Percentiles rank a stretch among this genome's conserved stretches.
These are phyloP conservation scores for Tricholoma matsutake DNA, from an alignment of 768 basidiomycete genomes.

Conservation along the genomic window DNA sequence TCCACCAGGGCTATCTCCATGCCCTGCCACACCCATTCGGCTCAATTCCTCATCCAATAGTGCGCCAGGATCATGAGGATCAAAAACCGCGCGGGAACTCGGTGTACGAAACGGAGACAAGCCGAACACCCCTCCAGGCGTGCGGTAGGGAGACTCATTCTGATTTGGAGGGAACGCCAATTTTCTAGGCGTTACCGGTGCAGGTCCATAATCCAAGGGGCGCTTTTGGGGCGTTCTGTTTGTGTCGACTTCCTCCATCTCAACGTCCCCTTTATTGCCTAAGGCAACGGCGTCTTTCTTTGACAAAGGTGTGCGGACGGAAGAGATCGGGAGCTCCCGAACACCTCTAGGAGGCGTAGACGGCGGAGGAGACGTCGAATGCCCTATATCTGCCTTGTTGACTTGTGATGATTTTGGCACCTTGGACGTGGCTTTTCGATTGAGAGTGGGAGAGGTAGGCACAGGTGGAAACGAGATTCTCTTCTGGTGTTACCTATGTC, in stretches of 20 bases:
- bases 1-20: slow-evolving; percentile 62
- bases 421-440: slow-evolving; percentile 28
- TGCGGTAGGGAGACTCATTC: slow-evolving; percentile 41
- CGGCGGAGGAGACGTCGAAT: slow-evolving; percentile 13
- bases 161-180: slow-evolving; percentile 34
- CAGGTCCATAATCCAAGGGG: slow-evolving; percentile 20
- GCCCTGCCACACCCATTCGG: slow-evolving; percentile 40
- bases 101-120: slow-evolving; percentile 49
- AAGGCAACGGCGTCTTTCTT: slow-evolving; percentile 28
- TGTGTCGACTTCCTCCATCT: slow-evolving; percentile 20
- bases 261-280: slow-evolving; percentile 16
- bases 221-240: slow-evolving; percentile 40
- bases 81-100: slow-evolving; percentile 50
- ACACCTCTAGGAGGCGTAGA: slow-evolving; percentile 19
- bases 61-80: slow-evolving; percentile 68
- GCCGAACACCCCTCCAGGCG: slow-evolving; percentile 25
- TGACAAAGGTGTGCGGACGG: slow-evolving; percentile 22
- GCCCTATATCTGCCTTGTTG: slow-evolving; percentile 10
- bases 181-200: slow-evolving; percentile 37
- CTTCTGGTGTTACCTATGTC: slow-evolving; percentile 27
- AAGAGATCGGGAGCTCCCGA: slow-evolving; percentile 20
- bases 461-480: slow-evolving; percentile 37
- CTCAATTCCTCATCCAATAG: slow-evolving; percentile 73
- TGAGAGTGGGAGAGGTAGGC: slow-evolving; percentile 45
- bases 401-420: slow-evolving; percentile 18